Conservation (phyloP, 352 stramenopile genomes). For the Pythium phragmiticola region DNA sequence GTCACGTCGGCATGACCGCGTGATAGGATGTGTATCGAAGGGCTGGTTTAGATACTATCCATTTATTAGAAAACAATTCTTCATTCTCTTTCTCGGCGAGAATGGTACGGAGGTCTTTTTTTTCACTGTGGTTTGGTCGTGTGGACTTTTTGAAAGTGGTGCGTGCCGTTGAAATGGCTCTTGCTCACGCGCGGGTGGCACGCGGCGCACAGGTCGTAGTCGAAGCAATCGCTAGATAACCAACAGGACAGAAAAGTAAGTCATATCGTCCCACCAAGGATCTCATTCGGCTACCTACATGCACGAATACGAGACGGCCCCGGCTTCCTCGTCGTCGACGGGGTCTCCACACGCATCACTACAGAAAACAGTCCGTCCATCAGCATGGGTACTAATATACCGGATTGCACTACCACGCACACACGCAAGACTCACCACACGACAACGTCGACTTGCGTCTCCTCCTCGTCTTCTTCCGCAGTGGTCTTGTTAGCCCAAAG, state of each 20-base stretch:
- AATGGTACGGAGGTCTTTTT: background rate
- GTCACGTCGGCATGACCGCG: slow-evolving; percentile 64
- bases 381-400: too few relatives aligned
- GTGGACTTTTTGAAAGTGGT: slow-evolving; percentile 25
- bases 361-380: background rate
- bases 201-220: slow-evolving; percentile 65
- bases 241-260: background rate
- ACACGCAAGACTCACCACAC: slow-evolving; percentile 45
- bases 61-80: slow-evolving; percentile 7
- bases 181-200: slow-evolving; percentile 32
- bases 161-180: slow-evolving; percentile 24
- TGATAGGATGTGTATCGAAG: background rate
- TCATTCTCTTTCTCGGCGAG: background rate
- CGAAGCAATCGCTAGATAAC: slow-evolving; percentile 58
- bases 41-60: slow-evolving; percentile 6
- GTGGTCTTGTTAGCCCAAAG: slow-evolving; percentile 11
- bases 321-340: background rate
- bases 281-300: slow-evolving; percentile 1
- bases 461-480: slow-evolving; percentile 27
- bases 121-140: background rate
- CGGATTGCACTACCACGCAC: background rate
- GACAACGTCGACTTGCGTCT: slow-evolving; percentile 38
- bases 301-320: slow-evolving; percentile 14
- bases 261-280: background rate
- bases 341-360: slow-evolving; percentile 23